These are phyloP conservation scores for Didymella keratinophila DNA, from an alignment of 2,329 filamentous ascomycete species.

Conservation along the genomic window DNA sequence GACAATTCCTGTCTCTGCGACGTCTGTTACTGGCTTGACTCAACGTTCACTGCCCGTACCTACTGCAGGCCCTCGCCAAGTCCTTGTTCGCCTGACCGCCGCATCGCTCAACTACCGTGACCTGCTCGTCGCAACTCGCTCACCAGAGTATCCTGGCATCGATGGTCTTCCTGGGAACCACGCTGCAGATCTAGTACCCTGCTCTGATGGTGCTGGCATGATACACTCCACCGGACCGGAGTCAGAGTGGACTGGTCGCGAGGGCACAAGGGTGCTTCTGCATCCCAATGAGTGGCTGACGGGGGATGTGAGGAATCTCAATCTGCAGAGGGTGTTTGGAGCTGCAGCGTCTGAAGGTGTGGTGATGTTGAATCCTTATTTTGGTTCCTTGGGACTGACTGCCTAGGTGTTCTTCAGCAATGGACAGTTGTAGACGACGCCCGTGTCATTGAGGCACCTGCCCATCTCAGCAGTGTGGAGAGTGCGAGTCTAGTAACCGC, in stretches of 20 bases:
- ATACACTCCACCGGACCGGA: conserved; percentile 34
- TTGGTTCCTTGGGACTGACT: neutral
- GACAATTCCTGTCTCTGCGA: conserved; percentile 12
- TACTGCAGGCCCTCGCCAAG: conserved; percentile 17
- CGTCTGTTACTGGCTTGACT: conserved; percentile 4
- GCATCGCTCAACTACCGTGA: conserved; percentile 39
- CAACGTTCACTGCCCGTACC: neutral
- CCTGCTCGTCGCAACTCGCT: conserved; percentile 23
- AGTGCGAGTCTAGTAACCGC: conserved; percentile 32
- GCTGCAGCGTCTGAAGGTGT: conserved; percentile 43
- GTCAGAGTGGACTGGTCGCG: conserved; percentile 28
- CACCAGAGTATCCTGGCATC: conserved; percentile 20
- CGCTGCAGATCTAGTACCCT: conserved; percentile 25
- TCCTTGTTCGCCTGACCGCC: conserved; percentile 33
- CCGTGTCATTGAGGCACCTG: conserved; percentile 29
- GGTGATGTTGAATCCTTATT: neutral
- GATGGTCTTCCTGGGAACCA: conserved; percentile 10
- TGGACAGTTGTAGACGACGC: conserved; percentile 33
- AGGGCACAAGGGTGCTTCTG: conserved; percentile 24
- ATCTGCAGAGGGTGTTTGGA: conserved; percentile 36
- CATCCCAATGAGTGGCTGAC: conserved; percentile 30
- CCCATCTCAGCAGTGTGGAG: conserved; percentile 40
- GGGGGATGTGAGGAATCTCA: conserved; percentile 23
- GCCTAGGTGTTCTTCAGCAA: conserved; percentile 21
- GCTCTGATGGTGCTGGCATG: conserved; percentile 33